Base-by-base conservation (phyloP, 768 basidiomycete species). In the Lentinus tigrinus region DNA sequence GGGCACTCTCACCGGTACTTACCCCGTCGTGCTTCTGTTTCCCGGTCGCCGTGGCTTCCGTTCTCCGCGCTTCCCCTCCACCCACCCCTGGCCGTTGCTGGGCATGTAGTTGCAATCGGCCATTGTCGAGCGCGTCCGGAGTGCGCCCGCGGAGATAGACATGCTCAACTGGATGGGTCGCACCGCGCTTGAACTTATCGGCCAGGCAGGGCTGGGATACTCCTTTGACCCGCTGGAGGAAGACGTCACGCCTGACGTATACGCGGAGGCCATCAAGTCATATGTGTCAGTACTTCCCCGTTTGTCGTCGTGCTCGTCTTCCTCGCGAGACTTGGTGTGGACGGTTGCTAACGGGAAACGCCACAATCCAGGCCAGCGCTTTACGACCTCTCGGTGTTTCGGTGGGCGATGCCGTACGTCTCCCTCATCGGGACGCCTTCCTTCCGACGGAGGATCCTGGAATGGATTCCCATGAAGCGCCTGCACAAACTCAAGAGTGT, bases 401-500 rank as follows among this genome's bases (percentile, higher is more conserved):
- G 80, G 13, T 77, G 78, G 60, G 77, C 81, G 57, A 74, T 79
- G 3, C 81, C 80, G 3, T 77, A 78, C 60, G 60, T 82, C 1
- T 67, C 72, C 4, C 73, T 70, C 42, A 64, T 82, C 2, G 78
- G 81, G 0, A 65, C 78, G 3, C 65, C 81, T 2, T 67, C 68
- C 24, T 74, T 81, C 59, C 70, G 81, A 17, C 69, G 80, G 56
- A 72, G 67, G 57, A 39, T 82, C 39, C 76, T 80, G 17, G 76
- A 77, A 37, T 72, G 68, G 67, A 72, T 68, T 2, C 81, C 79
- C 0, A 66, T 73, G 56, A 56, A 66, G 44, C 72, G 72, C 3
- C 66, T 82, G 28, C 78, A 77, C 51, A 75, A 73, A 55, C 70
- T 81, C 16, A 76, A 77, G 61, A 62, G 68, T 11, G 79, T 81